Evolutionary conservation across 129 eudicot genomes (phyloP), one percentile per base, ranked within the genome.

Genomic region (Kitagawia praeruptora): DNA sequence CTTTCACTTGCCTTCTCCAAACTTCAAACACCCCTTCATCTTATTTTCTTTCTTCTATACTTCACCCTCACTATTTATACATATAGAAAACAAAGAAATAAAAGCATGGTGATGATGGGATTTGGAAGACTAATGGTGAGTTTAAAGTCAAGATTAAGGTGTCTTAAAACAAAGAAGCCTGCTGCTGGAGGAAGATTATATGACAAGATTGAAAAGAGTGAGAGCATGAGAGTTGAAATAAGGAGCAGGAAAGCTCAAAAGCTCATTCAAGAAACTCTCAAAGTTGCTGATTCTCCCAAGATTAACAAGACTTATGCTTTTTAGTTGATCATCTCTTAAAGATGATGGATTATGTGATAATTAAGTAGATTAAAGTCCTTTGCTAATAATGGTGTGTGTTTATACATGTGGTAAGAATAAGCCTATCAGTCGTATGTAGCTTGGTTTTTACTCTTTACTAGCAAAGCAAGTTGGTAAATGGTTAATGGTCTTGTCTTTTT

Each of bases 171-270:
- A 16, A 81, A 81, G 83, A 81, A 81, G 16, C 69, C 69, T 8
- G 73, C 40, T 3, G 38, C 16, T 40, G 48, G 12, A 3, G 48
- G 34, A 14, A 11, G 16, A 10, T 40, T 38, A 67, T 84, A 84
- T 67, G 84, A 77, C 77, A 81, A 76, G 87, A 84, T 84, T 16
- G 87, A 84, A 49, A 84, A 84, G 87, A 84, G 87, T 66, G 87
- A 84, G 79, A 84, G 87, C 77, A 84, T 84, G 87, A 80, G 87
- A 47, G 56, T 84, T 8, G 87, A 84, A 74, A 80, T 84, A 6
- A 67, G 79, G 23, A 84, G 84, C 83, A 84, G 75, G 49, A 84
- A 80, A 74, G 87, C 87, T 47, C 77, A 76, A 1, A 80, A 80
- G 79, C 76, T 84, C 45, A 76, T 84, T 7, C 74, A 84, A 41